Base-by-base conservation (phyloP, 129 eudicot species). In the Artemisia tridentata region DNA sequence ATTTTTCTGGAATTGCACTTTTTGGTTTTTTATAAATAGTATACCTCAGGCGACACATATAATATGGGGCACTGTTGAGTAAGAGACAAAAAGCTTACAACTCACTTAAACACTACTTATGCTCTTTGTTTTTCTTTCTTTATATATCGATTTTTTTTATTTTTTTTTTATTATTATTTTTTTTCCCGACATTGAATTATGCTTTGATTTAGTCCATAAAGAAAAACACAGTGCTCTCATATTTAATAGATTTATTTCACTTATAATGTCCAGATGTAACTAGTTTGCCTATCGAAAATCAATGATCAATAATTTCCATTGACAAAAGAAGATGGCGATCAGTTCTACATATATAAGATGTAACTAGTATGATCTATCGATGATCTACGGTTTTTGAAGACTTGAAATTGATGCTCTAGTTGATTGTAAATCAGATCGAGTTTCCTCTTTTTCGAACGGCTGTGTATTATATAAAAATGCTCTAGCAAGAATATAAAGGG, bases 51-150 rank as follows among this genome's bases (percentile, higher is more conserved):
- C 50, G 20, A 16, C 58, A 38, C 10, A 56, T 78, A 63, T 71
- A 61, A 63, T 78, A 55, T 69, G 59, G 18, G 62, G 81, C 71
- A 71, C 62, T 71, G 52, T 71, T 71, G 81, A 71, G 81, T 78
- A 78, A 78, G 77, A 78, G 77, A 23, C 25, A 23, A 71, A 78
- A 78, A 54, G 81, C 25, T 63, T 71, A 67, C 81, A 71, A 65
- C 72, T 71, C 81, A 78, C 65, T 45, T 78, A 71, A 78, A 71
- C 81, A 78, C 81, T 78, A 71, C 53, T 63, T 53, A 31, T 62
- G 45, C 65, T 58, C 45, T 41, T 12, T 53, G 10, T 16, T 52
- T 69, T 77, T 62, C 15, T 31, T 68, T 60, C 15, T 31, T 68
- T 60, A 54, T 23, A 23, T 53, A 41, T 15, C 21, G n/a, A 11